Percentiles rank a stretch among this genome's conserved stretches.
Evolutionary conservation across 192 early-diverging fungal species (phyloP).

Genomic region (Backusella morwellensis): DNA sequence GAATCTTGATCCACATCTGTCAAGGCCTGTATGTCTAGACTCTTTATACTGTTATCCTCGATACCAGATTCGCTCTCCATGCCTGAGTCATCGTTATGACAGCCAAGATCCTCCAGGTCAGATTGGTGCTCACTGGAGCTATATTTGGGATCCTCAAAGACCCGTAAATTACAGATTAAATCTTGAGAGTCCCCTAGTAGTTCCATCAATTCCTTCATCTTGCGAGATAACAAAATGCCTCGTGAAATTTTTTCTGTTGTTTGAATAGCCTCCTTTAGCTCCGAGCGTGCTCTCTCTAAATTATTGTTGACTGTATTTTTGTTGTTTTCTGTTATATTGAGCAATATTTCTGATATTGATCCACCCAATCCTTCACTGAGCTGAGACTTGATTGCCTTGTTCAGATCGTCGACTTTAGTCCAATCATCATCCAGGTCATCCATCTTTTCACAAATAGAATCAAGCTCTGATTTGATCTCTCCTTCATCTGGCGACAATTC

Average conservation of each 20-base stretch:
- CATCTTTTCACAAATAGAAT: background rate
- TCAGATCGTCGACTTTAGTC: background rate
- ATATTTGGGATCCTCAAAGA: background rate
- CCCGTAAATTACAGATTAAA: background rate
- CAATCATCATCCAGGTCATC: background rate
- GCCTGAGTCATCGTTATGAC: background rate
- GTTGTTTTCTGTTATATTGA: background rate
- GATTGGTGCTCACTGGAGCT: background rate
- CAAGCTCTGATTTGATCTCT: background rate
- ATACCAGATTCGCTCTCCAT: background rate
- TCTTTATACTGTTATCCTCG: background rate
- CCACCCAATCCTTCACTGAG: background rate
- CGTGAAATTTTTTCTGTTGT: background rate
- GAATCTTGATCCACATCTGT: background rate
- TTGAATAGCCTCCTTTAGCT: conserved; percentile 19
- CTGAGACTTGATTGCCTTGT: background rate
- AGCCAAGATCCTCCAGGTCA: background rate
- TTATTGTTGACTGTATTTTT: background rate
- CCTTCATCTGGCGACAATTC: background rate
- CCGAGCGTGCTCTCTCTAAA: background rate
- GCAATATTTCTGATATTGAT: background rate
- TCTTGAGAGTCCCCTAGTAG: conserved; percentile 14
- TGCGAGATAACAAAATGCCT: conserved; percentile 8
- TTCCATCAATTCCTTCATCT: conserved; percentile 12
- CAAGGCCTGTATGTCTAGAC: background rate